Evolutionary conservation across 2,329 filamentous ascomycete genomes (phyloP), one percentile per base, ranked within the genome.

Genomic region (Zasmidium cellare): DNA sequence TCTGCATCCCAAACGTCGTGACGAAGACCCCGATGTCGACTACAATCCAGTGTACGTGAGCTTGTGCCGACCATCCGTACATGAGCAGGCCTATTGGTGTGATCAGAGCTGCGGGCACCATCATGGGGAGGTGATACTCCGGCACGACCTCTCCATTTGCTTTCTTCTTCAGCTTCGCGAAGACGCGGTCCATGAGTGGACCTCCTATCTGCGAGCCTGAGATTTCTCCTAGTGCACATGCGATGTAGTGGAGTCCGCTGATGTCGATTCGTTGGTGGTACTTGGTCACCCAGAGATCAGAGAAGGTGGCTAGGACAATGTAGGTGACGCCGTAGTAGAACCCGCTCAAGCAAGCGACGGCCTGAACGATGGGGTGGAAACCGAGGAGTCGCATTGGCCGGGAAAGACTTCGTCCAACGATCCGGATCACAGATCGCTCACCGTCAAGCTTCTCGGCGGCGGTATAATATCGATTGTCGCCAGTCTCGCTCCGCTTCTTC

Each of bases 381-480:
- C 54, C 45, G 19, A 67, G 57, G 9, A 67, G 52, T 5, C 57
- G 56, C 2, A 67, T 23, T 9, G 65, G 62, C 0, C 84, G 76
- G 1, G 76, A 71, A 19, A 84, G 66, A 16, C 76, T 75, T 51
- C n/a, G 28, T 5, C 22, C 38, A 1, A 69, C 74, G 73, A 5
- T 73, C 1, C 31, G 20, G 14, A 46, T 16, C 12, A 55, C 25
- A 3, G 58, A 57, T 11, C 28, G 41, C 5, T 54, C 52, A 12
- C 41, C 53, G 47, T 61, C 51, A 2, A 56, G 52, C 19, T 55
- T 41, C 45, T 61, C 61, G n/a, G 48, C 49, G 1, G 54, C 89
- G 0, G 90, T 92, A 47, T 90, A 19, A 48, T 75, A 75, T 9
- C 68, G 62, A 1, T 65, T 9, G 55, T 79, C 72, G 23, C 71